phyloP scores from a whole-genome alignment of 192 early-diverging fungal species.

The Coemansia sp. region DNA sequence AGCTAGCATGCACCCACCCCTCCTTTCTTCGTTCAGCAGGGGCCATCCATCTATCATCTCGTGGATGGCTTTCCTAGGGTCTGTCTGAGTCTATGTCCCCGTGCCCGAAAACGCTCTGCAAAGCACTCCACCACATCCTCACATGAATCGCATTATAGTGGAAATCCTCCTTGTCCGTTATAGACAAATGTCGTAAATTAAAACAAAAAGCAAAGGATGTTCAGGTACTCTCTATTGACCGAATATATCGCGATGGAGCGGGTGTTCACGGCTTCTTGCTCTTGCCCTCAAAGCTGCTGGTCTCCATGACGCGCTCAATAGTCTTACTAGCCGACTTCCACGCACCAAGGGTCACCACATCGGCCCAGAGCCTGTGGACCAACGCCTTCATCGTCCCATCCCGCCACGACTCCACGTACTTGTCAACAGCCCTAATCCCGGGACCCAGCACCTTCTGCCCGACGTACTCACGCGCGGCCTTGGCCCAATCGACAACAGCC shows the following conservation, averaged over 20 bases:
- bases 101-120: too few species aligned
- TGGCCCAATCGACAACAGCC: slow-evolving; percentile 6
- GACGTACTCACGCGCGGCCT: neutral
- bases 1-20: too few species aligned
- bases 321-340: neutral
- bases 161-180: too few species aligned
- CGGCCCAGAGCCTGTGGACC: slow-evolving; percentile 18
- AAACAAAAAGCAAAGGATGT: neutral
- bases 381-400: slow-evolving; percentile 15
- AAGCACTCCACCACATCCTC: too few species aligned
- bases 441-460: slow-evolving; percentile 10
- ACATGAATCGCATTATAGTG: too few species aligned
- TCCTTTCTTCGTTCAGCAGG: too few species aligned
- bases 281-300: neutral
- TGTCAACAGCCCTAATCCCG: slow-evolving; percentile 5
- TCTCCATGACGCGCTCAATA: neutral
- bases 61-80: too few species aligned
- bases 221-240: too few species aligned
- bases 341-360: slow-evolving; percentile 6
- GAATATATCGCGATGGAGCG: too few species aligned
- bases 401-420: slow-evolving; percentile 33
- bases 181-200: too few species aligned
- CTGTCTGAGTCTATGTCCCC: too few species aligned
- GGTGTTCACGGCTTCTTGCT: neutral
- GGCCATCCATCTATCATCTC: too few species aligned